A percentile compares a stretch with the other conserved stretches of the same genome.
These are phyloP conservation scores for Claviceps sp. DNA, from an alignment of 2,329 filamentous ascomycete genomes.

Conservation along the genomic window DNA sequence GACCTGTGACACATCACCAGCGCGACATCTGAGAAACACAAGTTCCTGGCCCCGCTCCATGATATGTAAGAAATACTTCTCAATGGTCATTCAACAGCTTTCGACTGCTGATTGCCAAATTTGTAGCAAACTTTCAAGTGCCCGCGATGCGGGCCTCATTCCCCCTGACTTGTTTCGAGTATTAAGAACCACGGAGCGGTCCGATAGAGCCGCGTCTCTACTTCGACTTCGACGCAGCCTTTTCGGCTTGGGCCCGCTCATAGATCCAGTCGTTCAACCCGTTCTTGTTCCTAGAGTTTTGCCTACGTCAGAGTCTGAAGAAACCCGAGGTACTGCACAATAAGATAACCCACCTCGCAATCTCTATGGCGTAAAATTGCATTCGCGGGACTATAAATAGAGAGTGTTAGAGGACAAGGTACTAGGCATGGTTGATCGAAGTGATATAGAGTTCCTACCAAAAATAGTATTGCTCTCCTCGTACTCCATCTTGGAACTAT, in stretches of 20 bases:
- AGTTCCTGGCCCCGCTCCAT: not conserved
- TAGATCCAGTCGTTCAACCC: slow-evolving; percentile 97
- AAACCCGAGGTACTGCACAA: no score
- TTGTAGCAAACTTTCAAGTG: not conserved
- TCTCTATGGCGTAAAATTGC: slow-evolving; percentile 43
- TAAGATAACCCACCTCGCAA: slow-evolving; percentile 23
- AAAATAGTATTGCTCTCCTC: slow-evolving; percentile 85
- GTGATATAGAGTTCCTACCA: slow-evolving; percentile 38
- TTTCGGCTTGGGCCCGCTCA: slow-evolving; percentile 59
- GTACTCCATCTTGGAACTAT: slow-evolving; percentile 69
- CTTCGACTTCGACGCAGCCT: slow-evolving; percentile 15
- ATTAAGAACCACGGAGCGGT: not conserved
- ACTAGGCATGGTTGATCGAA: not conserved
- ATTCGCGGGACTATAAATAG: slow-evolving; percentile 34
- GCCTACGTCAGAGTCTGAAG: not conserved
- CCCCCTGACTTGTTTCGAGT: not conserved
- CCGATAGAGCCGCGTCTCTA: not conserved
- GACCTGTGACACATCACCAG: no score
- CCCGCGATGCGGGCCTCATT: not conserved
- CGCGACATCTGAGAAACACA: not conserved
- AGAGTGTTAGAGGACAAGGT: not conserved
- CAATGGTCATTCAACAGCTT: not conserved
- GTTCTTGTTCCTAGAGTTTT: slow-evolving; percentile 52
- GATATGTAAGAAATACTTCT: no score
- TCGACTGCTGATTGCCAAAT: not conserved